Evolutionary conservation across 371 early-diverging fungal species (phyloP).

Genomic region (Gilbertella persicaria): DNA sequence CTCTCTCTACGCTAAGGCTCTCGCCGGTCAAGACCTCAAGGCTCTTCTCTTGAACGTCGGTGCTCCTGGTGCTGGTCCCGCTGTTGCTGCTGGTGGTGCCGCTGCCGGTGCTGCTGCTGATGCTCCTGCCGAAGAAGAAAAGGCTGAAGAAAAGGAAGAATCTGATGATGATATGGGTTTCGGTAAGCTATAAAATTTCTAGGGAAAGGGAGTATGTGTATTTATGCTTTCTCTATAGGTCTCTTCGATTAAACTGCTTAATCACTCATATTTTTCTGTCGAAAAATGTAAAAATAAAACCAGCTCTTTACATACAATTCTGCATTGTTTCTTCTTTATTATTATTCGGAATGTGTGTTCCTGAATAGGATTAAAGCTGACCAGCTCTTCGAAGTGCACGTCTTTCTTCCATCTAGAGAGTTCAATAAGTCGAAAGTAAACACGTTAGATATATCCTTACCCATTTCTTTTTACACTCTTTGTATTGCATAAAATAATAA

Average conservation of each 20-base stretch:
- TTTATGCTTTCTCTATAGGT: constrained; percentile 43
- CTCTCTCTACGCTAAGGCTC: constrained; percentile 96
- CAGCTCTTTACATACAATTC: neutral
- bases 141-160: constrained; percentile 84
- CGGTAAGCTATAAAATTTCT: constrained; percentile 53
- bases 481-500: constrained; percentile 60
- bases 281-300: constrained; percentile 10
- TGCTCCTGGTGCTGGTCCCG: constrained; percentile 68
- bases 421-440: neutral
- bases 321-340: constrained; percentile 2
- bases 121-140: constrained; percentile 57
- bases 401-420: constrained; percentile 38
- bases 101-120: constrained; percentile 60
- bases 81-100: constrained; percentile 51
- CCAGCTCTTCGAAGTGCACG: constrained; percentile 43
- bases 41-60: constrained; percentile 92
- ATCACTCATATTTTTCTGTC: constrained; percentile 9
- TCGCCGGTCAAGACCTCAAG: constrained; percentile 91
- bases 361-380: constrained; percentile 20
- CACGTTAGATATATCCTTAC: constrained; percentile 23
- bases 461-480: constrained; percentile 75
- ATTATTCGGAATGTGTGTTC: neutral
- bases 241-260: constrained; percentile 78
- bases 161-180: constrained; percentile 94
- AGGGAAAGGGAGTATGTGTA: neutral